A percentile compares a stretch with the other conserved stretches of the same genome.
Evolutionary conservation across 2,329 filamentous ascomycete species (phyloP).

Genomic region (Kalmusia sp.): DNA sequence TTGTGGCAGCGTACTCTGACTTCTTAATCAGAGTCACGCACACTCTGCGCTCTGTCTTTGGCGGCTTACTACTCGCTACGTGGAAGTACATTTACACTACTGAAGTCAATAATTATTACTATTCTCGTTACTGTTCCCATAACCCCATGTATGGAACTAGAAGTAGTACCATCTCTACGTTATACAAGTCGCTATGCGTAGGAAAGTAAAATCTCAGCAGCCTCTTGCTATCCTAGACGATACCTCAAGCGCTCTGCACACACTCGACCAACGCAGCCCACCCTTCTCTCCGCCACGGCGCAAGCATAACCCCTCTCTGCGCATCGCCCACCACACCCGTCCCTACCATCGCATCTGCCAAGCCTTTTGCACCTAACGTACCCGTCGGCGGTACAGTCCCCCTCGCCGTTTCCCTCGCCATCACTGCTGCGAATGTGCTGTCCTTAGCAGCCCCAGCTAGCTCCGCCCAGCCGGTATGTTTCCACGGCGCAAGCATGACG

Average conservation of each 20-base stretch:
- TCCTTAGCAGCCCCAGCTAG: slow-evolving; percentile 65
- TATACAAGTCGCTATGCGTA: no score
- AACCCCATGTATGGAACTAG: no score
- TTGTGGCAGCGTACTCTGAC: no score
- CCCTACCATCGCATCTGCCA: slow-evolving; percentile 76
- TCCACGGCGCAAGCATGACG: slow-evolving; percentile 80
- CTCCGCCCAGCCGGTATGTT: slow-evolving; percentile 81
- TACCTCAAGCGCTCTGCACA: no score
- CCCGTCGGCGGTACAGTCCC: slow-evolving; percentile 77
- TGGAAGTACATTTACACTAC: no score
- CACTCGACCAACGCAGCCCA: slow-evolving; percentile 66
- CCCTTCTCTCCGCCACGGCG: slow-evolving; percentile 75
- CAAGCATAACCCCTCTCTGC: slow-evolving; percentile 77
- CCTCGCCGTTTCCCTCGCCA: slow-evolving; percentile 81
- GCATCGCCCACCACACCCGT: slow-evolving; percentile 76
- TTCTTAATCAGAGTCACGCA: no score
- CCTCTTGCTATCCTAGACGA: slow-evolving; percentile 10
- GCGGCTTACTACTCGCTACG: no score
- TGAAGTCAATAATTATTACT: no score
- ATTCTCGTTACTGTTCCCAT: no score
- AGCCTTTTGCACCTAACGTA: slow-evolving; percentile 69
- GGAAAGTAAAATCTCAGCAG: no score
- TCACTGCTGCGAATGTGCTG: slow-evolving; percentile 66
- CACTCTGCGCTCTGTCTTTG: no score
- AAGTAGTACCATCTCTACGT: no score